A percentile compares a stretch with the other conserved stretches of the same genome.
Evolutionary conservation across 2,329 filamentous ascomycete genomes (phyloP).

Genomic region (Lecanoromycetidae sp.): DNA sequence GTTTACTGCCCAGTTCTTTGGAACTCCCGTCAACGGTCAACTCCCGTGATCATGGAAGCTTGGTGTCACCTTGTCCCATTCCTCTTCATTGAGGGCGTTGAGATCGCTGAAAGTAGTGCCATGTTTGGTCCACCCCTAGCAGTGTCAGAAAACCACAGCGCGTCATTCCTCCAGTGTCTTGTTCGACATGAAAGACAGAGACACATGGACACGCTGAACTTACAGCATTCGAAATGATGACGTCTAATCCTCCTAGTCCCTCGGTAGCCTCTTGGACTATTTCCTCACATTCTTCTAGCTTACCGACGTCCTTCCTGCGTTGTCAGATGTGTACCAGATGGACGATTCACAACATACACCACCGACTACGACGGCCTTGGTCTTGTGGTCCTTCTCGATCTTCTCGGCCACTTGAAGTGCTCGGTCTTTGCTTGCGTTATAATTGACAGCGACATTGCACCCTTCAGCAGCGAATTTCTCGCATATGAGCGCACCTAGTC

Average conservation of each 20-base stretch:
- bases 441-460: constrained; percentile 62
- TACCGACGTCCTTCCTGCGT: constrained; percentile 46
- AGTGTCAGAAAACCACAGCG: too few relatives aligned
- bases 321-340: not conserved
- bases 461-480: constrained; percentile 57
- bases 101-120: constrained; percentile 41
- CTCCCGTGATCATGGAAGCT: too few relatives aligned
- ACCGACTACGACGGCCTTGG: constrained; percentile 45
- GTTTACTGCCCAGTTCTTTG: constrained; percentile 53
- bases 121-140: constrained; percentile 48
- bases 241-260: constrained; percentile 58
- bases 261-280: constrained; percentile 49
- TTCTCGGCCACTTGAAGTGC: constrained; percentile 48
- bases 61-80: constrained; percentile 48
- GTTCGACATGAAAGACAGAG: too few relatives aligned
- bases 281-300: constrained; percentile 44
- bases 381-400: constrained; percentile 39
- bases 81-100: constrained; percentile 45
- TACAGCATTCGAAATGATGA: constrained; percentile 64
- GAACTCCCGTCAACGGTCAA: too few relatives aligned
- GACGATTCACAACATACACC: constrained; percentile 37
- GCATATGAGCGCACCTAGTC: constrained; percentile 57
- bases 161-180: too few relatives aligned
- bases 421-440: constrained; percentile 47
- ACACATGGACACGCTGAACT: constrained; percentile 21